Conservation (phyloP, 208 protist species). For the Trichomonas tenax region DNA sequence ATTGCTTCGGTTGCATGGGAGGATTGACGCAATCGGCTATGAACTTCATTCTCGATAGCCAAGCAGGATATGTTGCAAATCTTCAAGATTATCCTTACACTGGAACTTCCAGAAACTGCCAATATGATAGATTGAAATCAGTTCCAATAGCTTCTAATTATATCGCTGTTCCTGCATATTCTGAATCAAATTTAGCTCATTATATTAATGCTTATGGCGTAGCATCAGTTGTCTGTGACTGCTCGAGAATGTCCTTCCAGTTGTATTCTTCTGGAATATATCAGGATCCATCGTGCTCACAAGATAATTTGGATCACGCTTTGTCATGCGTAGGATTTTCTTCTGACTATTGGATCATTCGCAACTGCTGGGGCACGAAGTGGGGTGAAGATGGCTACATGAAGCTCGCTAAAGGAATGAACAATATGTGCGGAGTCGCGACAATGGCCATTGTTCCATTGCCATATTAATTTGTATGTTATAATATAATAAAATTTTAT, state of each 20-base stretch:
- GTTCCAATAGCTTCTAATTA: background rate
- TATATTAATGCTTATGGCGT: background rate
- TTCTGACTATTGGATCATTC: background rate
- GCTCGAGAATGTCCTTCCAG: background rate
- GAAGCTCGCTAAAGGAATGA: background rate
- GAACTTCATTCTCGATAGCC: background rate
- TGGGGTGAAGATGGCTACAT: background rate
- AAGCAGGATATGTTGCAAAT: background rate
- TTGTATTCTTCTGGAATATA: background rate
- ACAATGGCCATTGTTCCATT: constrained; percentile 3
- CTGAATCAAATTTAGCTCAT: background rate
- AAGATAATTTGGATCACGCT: background rate
- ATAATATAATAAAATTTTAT: too few species aligned
- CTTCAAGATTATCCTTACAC: background rate
- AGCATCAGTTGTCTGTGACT: background rate
- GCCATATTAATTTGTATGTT: background rate
- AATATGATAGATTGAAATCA: background rate
- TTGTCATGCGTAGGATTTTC: background rate
- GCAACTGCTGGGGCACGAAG: background rate
- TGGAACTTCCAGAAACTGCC: background rate
- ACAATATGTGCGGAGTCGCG: constrained; percentile 28
- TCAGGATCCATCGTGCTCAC: background rate
- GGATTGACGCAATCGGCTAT: background rate
- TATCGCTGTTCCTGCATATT: background rate
- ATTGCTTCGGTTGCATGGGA: background rate